Evolutionary conservation across 2,329 filamentous ascomycete species (phyloP), one percentile per base, ranked within the genome.

Genomic region (Myriosclerotinia duriaeana): DNA sequence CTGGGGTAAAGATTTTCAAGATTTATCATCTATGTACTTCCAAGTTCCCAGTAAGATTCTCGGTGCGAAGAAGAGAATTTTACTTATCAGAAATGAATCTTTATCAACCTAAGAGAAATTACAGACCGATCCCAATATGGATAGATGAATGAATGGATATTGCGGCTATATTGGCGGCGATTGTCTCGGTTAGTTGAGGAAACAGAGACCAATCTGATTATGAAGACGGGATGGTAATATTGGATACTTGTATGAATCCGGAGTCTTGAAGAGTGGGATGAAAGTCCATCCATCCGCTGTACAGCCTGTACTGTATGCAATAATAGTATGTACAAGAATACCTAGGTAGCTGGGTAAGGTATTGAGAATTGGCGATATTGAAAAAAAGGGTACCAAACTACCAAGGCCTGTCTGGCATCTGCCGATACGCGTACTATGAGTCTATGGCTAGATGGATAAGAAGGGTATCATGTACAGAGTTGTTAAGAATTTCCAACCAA

Each of bases 1-100:
- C 59, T 62, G 59, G 59, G 59, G 59, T 62, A 62, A 52, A 30
- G 6, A 12, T 52, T 50, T 50, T 40, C 14, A 40, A 40, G 30
- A 62, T 52, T 52, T 40, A 20, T 20, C 14, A 40, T 48, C 40
- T n/a, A n/a, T n/a, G n/a, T n/a, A 9, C 46, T 22, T 20, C 34
- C n/a, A 17, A 26, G n/a, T 26, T 26, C 3, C 26, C 30, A 34
- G 30, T 1, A 36, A 34, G 56, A 48, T 60, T 60, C 5, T 42
- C 15, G 22, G 22, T 30, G 38, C 36, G 17, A 9, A 53, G 12
- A 12, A 5, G 36, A 11, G 20, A 61, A 11, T 50, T 61, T 42
- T 61, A 26, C 58, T 36, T 50, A 50, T 61, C 34, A 61, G 5
- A 14, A 52, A n/a, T 17, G 3, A 38, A 52, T 38, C 14, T 40